These are phyloP conservation scores for Macadamia tetraphylla DNA, from an alignment of 164 flowering plant species.

Conservation along the genomic window DNA sequence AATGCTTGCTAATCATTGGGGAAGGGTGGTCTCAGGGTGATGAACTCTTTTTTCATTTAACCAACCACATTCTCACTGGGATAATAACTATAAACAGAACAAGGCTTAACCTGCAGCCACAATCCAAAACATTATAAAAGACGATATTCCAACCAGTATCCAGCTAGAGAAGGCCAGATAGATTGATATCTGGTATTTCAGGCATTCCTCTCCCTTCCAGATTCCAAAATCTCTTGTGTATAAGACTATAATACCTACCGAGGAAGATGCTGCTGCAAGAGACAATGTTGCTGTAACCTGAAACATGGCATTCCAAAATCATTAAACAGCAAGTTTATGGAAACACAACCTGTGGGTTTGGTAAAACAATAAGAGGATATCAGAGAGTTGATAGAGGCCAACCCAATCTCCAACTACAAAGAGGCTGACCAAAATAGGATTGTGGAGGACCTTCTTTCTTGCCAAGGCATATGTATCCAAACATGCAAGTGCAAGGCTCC, in stretches of 20 bases:
- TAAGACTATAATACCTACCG: conserved; percentile 56
- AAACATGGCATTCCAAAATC: background rate
- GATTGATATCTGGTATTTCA: conserved; percentile 48
- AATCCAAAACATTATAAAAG: conserved; percentile 74
- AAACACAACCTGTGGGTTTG: background rate
- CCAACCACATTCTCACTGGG: background rate
- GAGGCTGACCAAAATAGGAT: conserved; percentile 51
- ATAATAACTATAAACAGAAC: background rate
- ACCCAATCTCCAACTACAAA: conserved; percentile 81
- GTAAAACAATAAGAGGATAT: background rate
- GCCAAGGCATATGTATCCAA: conserved; percentile 56
- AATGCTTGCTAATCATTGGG: background rate
- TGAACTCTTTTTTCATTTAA: background rate
- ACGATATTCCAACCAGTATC: conserved; percentile 51
- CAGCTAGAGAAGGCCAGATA: conserved; percentile 60
- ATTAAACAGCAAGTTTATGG: background rate
- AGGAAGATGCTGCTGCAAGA: conserved; percentile 70
- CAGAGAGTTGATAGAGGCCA: conserved; percentile 12
- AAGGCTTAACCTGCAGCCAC: conserved; percentile 43
- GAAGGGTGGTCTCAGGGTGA: background rate
- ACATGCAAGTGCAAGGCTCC: conserved; percentile 74
- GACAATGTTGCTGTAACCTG: conserved; percentile 64
- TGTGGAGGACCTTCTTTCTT: conserved; percentile 36
- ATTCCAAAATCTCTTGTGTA: conserved; percentile 45
- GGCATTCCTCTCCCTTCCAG: conserved; percentile 47